A percentile compares a stretch with the other conserved stretches of the same genome.
These are phyloP conservation scores for Suillus variegatus DNA, from an alignment of 768 basidiomycete species.

Conservation along the genomic window DNA sequence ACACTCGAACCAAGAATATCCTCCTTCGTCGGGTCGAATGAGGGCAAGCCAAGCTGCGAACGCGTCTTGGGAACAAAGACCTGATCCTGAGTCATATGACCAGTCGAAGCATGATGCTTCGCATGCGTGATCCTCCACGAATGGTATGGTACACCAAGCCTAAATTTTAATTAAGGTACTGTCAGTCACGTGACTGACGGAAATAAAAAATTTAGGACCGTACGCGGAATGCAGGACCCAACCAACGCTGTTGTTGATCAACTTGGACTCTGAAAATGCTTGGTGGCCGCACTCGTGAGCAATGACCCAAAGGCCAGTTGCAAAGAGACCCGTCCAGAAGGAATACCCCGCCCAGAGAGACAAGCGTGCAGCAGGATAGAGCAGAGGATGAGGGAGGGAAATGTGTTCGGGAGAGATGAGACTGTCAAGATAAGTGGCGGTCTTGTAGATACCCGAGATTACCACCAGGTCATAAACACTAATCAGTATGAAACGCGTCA, in stretches of 20 bases:
- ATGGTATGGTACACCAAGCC: slow-evolving; percentile 94
- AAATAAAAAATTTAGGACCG: slow-evolving; percentile 27
- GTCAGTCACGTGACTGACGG: slow-evolving; percentile 25
- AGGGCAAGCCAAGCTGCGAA: slow-evolving; percentile 62
- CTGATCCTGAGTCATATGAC: slow-evolving; percentile 92
- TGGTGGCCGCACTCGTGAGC: slow-evolving; percentile 97
- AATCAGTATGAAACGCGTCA: slow-evolving; percentile 17
- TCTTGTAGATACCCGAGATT: slow-evolving; percentile 68
- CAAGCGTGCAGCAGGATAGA: slow-evolving; percentile 63
- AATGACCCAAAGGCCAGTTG: slow-evolving; percentile 92
- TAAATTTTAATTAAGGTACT: slow-evolving; percentile 29
- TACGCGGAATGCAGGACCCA: slow-evolving; percentile 91
- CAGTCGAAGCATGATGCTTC: slow-evolving; percentile 94
- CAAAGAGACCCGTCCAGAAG: slow-evolving; percentile 82
- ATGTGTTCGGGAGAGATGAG: slow-evolving; percentile 58
- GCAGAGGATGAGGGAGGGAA: slow-evolving; percentile 56
- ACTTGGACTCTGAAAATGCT: slow-evolving; percentile 91
- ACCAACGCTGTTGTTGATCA: slow-evolving; percentile 89
- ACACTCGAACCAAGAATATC: slow-evolving; percentile 66
- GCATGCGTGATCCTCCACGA: slow-evolving; percentile 95
- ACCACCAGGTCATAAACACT: slow-evolving; percentile 78
- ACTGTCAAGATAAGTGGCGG: slow-evolving; percentile 62
- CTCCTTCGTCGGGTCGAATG: slow-evolving; percentile 68
- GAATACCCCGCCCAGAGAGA: slow-evolving; percentile 80
- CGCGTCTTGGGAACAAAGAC: slow-evolving; percentile 95